phyloP scores from a whole-genome alignment of 495 filamentous ascomycete genomes.

The Daldinia caldariorum region DNA sequence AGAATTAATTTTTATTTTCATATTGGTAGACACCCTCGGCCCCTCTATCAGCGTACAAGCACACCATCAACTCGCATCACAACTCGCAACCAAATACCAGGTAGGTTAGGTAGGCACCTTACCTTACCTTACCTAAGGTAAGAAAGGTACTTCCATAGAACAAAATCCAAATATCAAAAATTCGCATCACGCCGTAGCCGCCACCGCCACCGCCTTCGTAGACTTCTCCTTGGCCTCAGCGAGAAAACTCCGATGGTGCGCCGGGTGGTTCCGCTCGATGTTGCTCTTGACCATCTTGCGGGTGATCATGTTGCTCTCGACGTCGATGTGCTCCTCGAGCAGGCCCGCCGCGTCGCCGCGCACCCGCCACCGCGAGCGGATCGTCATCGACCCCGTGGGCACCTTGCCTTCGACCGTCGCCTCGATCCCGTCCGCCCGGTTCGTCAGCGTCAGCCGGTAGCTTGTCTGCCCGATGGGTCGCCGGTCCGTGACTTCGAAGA shows the following conservation, averaged over 20 bases:
- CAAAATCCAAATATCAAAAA: background rate
- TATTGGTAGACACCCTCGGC: background rate
- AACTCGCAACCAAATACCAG: no score
- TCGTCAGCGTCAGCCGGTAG: conserved; percentile 52
- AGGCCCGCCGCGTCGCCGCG: conserved; percentile 3
- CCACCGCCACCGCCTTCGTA: no score
- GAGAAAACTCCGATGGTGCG: conserved; percentile 32
- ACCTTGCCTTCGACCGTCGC: conserved; percentile 55
- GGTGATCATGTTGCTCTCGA: conserved; percentile 6
- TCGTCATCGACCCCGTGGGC: conserved; percentile 51
- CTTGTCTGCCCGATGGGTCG: conserved; percentile 54
- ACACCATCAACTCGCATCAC: background rate
- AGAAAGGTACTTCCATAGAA: background rate
- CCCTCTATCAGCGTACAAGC: background rate
- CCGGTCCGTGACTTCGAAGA: conserved; percentile 41
- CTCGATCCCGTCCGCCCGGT: conserved; percentile 42
- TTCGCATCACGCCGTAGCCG: conserved; percentile 15
- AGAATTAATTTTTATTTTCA: background rate
- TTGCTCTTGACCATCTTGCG: conserved; percentile 46
- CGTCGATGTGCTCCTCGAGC: conserved; percentile 41
- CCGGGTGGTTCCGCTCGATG: conserved; percentile 37
- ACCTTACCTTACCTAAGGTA: no score
- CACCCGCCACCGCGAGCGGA: conserved; percentile 38
- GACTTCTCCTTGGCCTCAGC: conserved; percentile 28
- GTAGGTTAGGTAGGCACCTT: no score